These are phyloP conservation scores for Talaromyces albobiverticillius DNA, from an alignment of 2,329 filamentous ascomycete species.

Conservation along the genomic window DNA sequence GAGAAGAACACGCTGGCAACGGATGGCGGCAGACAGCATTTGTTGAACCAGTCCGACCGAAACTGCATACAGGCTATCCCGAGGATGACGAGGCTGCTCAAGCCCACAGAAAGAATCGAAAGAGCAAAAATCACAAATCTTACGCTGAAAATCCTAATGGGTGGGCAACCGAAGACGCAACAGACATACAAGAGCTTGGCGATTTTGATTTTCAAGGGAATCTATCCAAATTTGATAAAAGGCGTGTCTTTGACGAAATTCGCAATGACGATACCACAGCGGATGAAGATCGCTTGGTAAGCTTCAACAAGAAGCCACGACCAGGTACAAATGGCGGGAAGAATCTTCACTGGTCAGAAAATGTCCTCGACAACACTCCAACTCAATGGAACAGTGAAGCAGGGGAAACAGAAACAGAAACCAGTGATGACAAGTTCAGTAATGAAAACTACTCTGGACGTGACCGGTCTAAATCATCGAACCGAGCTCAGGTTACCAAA, in stretches of 20 bases:
- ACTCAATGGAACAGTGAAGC: slow-evolving; percentile 69
- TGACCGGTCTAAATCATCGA: slow-evolving; percentile 37
- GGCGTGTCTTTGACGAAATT: slow-evolving; percentile 86
- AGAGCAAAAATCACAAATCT: slow-evolving; percentile 41
- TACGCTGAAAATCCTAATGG: slow-evolving; percentile 66
- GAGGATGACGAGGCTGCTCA: slow-evolving; percentile 15
- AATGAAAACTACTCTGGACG: slow-evolving; percentile 47
- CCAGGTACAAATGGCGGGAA: slow-evolving; percentile 76
- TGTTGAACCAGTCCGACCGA: slow-evolving; percentile 52
- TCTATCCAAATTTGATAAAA: slow-evolving; percentile 92
- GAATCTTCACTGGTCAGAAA: slow-evolving; percentile 88
- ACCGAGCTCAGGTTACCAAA: slow-evolving; percentile 35
- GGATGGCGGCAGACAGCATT: slow-evolving; percentile 68
- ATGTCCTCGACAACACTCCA: slow-evolving; percentile 69
- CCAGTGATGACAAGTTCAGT: slow-evolving; percentile 40
- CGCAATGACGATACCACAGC: slow-evolving; percentile 81
- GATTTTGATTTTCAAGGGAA: slow-evolving; percentile 93
- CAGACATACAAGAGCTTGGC: slow-evolving; percentile 86
- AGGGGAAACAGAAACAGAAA: slow-evolving; percentile 55
- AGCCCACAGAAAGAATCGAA: slow-evolving; percentile 41
- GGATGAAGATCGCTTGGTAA: slow-evolving; percentile 86
- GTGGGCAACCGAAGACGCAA: slow-evolving; percentile 95
- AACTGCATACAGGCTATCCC: slow-evolving; percentile 35
- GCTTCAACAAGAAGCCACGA: slow-evolving; percentile 69
- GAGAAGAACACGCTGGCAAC: slow-evolving; percentile 49